phyloP scores from a whole-genome alignment of 805 yeast species.

The Wickerhamomyces queroliae region DNA sequence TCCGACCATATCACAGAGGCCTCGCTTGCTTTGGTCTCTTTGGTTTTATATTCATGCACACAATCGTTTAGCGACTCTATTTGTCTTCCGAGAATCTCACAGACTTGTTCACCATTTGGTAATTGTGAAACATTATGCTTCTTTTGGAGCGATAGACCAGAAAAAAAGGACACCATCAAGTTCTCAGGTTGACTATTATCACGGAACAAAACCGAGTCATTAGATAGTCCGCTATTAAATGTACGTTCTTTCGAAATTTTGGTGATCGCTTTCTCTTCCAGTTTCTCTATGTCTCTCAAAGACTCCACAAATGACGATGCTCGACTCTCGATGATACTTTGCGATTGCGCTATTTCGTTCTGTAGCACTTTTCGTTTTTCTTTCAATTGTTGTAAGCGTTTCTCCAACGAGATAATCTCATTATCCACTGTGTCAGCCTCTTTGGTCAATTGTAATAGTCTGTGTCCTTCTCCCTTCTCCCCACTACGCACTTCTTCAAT shows the following conservation, averaged over 20 bases:
- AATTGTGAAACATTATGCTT: too few relatives aligned
- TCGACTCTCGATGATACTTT: conserved; percentile 42
- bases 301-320: conserved; percentile 36
- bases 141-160: too few relatives aligned
- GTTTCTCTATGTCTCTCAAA: conserved; percentile 31
- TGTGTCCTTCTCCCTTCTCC: conserved; percentile 32
- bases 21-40: conserved; percentile 11
- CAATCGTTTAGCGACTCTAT: conserved; percentile 14
- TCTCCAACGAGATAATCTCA: conserved; percentile 33
- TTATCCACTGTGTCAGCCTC: conserved; percentile 26
- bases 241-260: conserved; percentile 25
- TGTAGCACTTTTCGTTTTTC: conserved; percentile 26
- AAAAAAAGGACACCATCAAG: too few relatives aligned
- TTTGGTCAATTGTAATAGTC: conserved; percentile 28
- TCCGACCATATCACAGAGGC: conserved; percentile 17
- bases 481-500: conserved; percentile 34
- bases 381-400: conserved; percentile 25
- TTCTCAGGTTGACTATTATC: too few relatives aligned
- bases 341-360: conserved; percentile 35
- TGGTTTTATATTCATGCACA: conserved; percentile 3
- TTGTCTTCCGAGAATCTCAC: conserved; percentile 17
- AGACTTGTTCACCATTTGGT: too few relatives aligned
- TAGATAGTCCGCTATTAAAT: background rate
- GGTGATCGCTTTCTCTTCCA: conserved; percentile 31
- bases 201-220: too few relatives aligned